Percentiles rank a stretch among this genome's conserved stretches.
These are phyloP conservation scores for Arachnomyces sp. DNA, from an alignment of 2,329 filamentous ascomycete genomes.

Conservation along the genomic window DNA sequence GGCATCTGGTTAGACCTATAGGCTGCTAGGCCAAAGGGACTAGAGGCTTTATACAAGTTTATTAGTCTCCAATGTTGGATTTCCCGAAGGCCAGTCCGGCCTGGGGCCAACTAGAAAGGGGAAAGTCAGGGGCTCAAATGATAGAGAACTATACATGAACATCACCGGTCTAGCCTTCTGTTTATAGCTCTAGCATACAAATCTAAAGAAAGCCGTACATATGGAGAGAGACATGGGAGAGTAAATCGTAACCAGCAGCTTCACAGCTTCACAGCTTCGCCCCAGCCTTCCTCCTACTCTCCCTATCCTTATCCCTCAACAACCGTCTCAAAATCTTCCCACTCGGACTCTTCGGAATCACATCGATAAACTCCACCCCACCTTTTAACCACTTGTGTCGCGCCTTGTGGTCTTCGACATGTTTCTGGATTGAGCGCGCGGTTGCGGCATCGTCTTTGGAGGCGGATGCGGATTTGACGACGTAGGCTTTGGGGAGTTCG, in stretches of 20 bases:
- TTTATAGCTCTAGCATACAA: no score
- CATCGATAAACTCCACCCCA: constrained; percentile 50
- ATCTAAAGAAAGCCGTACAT: no score
- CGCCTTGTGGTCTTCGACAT: constrained; percentile 54
- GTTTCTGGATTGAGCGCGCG: constrained; percentile 45
- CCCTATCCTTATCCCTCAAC: constrained; percentile 66
- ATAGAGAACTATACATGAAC: no score
- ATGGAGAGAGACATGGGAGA: neutral
- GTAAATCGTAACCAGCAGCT: no score
- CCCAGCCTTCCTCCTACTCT: constrained; percentile 54
- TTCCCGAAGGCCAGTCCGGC: no score
- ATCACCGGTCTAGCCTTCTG: no score
- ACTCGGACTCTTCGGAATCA: constrained; percentile 53
- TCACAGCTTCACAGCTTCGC: constrained; percentile 51
- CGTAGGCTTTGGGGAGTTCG: constrained; percentile 56
- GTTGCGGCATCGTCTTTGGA: constrained; percentile 45
- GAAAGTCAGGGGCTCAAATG: no score
- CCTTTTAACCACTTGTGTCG: constrained; percentile 56
- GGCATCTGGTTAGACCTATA: no score
- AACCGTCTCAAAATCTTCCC: constrained; percentile 57
- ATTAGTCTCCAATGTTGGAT: no score
- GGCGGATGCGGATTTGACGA: constrained; percentile 50
- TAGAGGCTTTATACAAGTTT: no score
- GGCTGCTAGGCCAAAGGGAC: no score
- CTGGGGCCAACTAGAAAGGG: no score